These are phyloP conservation scores for Tylopilus vinaceipallidus DNA, from an alignment of 768 basidiomycete species.

Conservation along the genomic window DNA sequence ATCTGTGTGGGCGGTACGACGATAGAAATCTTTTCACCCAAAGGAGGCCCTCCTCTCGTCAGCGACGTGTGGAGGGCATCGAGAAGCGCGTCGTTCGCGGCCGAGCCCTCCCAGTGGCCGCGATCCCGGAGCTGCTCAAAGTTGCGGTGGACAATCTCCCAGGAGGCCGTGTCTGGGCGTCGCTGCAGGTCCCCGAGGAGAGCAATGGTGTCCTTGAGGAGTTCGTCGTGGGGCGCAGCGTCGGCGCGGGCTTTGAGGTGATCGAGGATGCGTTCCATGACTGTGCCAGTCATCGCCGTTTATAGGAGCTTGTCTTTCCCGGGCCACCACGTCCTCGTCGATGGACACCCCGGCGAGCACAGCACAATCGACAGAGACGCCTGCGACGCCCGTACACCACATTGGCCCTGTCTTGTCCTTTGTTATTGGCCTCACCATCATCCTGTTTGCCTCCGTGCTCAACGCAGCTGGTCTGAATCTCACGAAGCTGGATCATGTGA, in stretches of 20 bases:
- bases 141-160: conserved; percentile 21
- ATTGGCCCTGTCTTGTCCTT: conserved; percentile 67
- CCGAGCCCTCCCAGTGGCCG: conserved; percentile 25
- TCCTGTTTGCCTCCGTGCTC: conserved; percentile 79
- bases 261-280: conserved; percentile 29
- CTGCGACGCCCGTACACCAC: conserved; percentile 35
- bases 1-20: conserved; percentile 11
- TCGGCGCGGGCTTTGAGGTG: conserved; percentile 19
- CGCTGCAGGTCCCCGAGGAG: conserved; percentile 21
- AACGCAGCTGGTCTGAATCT: conserved; percentile 93
- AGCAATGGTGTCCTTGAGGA: conserved; percentile 24
- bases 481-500: conserved; percentile 89
- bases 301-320: conserved; percentile 19
- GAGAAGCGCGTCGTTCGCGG: conserved; percentile 29
- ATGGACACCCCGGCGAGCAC: conserved; percentile 25
- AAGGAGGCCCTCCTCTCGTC: conserved; percentile 9
- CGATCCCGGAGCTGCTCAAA: conserved; percentile 23
- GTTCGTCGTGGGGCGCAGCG: conserved; percentile 6
- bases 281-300: background rate
- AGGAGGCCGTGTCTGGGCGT: conserved; percentile 22
- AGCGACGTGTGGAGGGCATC: conserved; percentile 22
- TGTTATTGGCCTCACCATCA: conserved; percentile 83
- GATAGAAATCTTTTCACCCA: conserved; percentile 14
- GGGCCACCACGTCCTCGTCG: conserved; percentile 7
- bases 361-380: conserved; percentile 16